Evolutionary conservation across 1,139 yeast species (phyloP), one percentile per base, ranked within the genome.

Genomic region (Kazachstania sp.): DNA sequence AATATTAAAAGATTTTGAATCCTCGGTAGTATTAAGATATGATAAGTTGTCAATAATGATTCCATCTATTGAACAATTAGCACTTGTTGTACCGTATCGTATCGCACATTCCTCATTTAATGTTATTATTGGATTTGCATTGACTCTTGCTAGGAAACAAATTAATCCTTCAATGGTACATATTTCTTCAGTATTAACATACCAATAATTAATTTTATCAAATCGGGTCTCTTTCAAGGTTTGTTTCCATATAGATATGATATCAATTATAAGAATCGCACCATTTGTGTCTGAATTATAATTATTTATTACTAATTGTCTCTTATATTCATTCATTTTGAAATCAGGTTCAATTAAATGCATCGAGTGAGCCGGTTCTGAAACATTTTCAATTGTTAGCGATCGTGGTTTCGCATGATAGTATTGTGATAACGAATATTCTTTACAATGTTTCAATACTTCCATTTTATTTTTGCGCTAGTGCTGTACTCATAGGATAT

Each of bases 21-120:
- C 49, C 8, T 45, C 23, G 30, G 51, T 57, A 28, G 19, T 32
- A 15, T 54, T 53, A 2, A 53, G 53, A 39, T 60, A 61, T 1
- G 67, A 62, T 9, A 63, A 37, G 45, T 63, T 63, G 46, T 63
- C 67, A 5, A 63, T 56, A 4, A 63, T 48, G 16, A 63, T 54
- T 7, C 65, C 64, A 13, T 32, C 19, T 15, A 40, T n/a, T 19
- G 18, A 15, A 9, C 18, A 36, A 13, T 36, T 7, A 2, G 20
- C 23, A 18, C 5, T 2, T 2, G 5, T 20, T 18, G 38, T 15
- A 7, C 36, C 18, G 11, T 15, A 4, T 4, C 18, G 36, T 13
- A 26, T 20, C 4, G 16, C 11, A 15, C 41, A 38, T 28, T 32
- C 36, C 35, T 59, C 48, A 16, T 48, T 47, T 40, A 60, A 43